phyloP scores from a whole-genome alignment of 805 yeast species.

The Starmerella apis region DNA sequence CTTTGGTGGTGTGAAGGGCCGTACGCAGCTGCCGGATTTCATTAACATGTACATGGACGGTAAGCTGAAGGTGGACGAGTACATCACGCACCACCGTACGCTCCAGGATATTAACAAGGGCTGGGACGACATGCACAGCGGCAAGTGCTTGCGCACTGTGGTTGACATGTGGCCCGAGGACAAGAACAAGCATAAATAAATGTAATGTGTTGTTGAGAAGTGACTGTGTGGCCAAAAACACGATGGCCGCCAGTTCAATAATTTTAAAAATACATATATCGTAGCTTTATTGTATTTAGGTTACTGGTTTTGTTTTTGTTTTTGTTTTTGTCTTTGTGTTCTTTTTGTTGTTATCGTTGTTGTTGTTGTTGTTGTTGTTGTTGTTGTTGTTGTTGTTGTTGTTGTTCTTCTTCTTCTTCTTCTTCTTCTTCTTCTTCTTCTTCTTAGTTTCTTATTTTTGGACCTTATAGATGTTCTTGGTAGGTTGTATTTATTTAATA shows the following conservation, averaged over 20 bases:
- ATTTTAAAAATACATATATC: too few relatives aligned
- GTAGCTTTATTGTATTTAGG: too few relatives aligned
- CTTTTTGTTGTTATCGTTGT: neutral
- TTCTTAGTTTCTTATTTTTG: too few relatives aligned
- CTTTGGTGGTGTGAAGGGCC: conserved; percentile 97
- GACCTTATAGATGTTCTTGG: too few relatives aligned
- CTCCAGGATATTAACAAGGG: conserved; percentile 75
- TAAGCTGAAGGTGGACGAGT: conserved; percentile 80
- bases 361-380: too few relatives aligned
- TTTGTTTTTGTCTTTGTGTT: neutral
- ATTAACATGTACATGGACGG: conserved; percentile 79
- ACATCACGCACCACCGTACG: conserved; percentile 80
- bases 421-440: too few relatives aligned
- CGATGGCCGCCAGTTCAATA: neutral
- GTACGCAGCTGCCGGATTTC: conserved; percentile 84
- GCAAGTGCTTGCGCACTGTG: conserved; percentile 91
- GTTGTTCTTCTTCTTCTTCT: too few relatives aligned
- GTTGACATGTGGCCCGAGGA: conserved; percentile 23
- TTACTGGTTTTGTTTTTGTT: too few relatives aligned
- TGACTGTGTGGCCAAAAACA: neutral
- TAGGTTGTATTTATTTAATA: too few relatives aligned
- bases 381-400: too few relatives aligned
- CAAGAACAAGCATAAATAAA: conserved; percentile 12
- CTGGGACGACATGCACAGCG: conserved; percentile 89
- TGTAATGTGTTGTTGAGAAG: neutral